Conservation (phyloP, 306 rosid genomes). For the Rosa lucieae region DNA sequence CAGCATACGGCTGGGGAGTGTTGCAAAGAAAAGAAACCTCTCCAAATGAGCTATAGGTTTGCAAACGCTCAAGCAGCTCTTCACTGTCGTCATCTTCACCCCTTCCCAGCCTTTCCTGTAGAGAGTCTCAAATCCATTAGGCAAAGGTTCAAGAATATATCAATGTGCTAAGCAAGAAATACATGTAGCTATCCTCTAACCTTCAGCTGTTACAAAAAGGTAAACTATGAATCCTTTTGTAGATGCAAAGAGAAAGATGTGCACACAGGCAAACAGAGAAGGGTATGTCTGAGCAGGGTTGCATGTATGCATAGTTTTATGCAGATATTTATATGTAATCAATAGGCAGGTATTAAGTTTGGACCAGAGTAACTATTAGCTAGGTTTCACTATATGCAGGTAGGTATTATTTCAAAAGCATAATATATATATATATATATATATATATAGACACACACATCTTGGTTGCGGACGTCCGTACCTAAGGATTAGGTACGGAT, state of each 20-base stretch:
- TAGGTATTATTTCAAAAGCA: background rate
- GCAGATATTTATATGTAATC: background rate
- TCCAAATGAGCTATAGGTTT: constrained; percentile 42
- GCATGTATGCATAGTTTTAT: background rate
- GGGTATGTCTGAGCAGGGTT: background rate
- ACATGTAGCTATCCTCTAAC: background rate
- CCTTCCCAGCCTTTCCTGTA: constrained; percentile 41
- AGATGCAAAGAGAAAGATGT: background rate
- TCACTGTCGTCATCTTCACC: constrained; percentile 40
- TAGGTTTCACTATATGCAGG: background rate
- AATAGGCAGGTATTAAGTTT: background rate
- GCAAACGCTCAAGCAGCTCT: constrained; percentile 28
- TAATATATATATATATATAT: background rate
- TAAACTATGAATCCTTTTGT: background rate
- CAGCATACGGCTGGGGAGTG: constrained; percentile 45
- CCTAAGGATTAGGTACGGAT: too few species aligned
- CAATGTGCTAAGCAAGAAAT: background rate
- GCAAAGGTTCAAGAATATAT: background rate
- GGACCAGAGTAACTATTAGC: background rate
- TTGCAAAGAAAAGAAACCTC: constrained; percentile 68
- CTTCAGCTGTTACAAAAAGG: background rate
- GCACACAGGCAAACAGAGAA: background rate
- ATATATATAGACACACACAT: too few species aligned
- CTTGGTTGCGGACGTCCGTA: too few species aligned
- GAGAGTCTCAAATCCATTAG: constrained; percentile 18